Base-by-base conservation (phyloP, 2,329 filamentous ascomycete species). In the Paraphoma sp. region DNA sequence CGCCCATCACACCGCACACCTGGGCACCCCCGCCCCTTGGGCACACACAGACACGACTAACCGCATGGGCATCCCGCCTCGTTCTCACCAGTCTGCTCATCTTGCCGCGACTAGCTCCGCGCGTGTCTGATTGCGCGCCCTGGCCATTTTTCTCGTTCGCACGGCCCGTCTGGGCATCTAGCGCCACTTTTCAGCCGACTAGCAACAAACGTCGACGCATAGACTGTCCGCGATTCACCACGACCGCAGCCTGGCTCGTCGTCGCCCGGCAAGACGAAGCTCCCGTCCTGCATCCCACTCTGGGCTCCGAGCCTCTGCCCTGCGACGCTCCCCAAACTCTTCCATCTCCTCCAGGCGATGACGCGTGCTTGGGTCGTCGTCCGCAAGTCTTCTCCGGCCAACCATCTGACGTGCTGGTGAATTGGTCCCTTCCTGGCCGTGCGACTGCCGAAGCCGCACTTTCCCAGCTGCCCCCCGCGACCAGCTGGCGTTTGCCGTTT, bases 321-420 rank as follows among this genome's bases (percentile, higher is more conserved):
- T 74, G 69, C 71, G 65, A 73, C 71, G 67, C 70, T 72, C 68
- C 63, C 71, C 63, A 71, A 74, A 72, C 72, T 68, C 33, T 65
- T 68, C 58, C 59, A 55, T 62, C 56, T 57, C 63, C 59, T 56
- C 62, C 66, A 60, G 69, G 69, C 70, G 60, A 75, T 75, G 72
- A 72, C 71, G 73, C 72, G 66, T 23, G 70, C 67, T 69, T 69
- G 69, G 69, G 57, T 62, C 67, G 62, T 57, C 60, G 48, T 61
- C 62, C 64, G 65, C 65, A 63, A 57, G 56, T 57, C 62, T 48
- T 60, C 54, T 63, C 62, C 63, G 64, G 63, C 65, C 64, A 63
- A 54, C 63, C 64, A 67, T 67, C 60, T 71, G 67, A 72, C 67
- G 64, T 65, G 62, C 61, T 67, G 60, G 63, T 67, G 54, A 70